Percentiles rank a stretch among this genome's conserved stretches.
phyloP scores from a whole-genome alignment of 1,284 basidiomycete genomes.

The Pyrrhoderma lamaoense region DNA sequence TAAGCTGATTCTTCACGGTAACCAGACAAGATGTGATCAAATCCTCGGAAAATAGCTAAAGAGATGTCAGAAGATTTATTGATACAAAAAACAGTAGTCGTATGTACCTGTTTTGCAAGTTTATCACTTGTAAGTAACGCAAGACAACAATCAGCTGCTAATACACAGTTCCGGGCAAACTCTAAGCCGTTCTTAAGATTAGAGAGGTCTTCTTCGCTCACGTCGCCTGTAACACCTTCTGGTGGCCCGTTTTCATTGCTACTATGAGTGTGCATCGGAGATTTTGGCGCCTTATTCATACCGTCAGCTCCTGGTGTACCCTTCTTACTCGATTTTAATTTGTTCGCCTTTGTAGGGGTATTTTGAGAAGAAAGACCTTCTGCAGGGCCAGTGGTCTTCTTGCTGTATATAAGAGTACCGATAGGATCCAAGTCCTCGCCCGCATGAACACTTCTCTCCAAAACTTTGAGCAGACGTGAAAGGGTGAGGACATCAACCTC shows the following conservation, averaged over 20 bases:
- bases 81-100: neutral
- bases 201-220: slow-evolving; percentile 46
- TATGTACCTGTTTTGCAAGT: slow-evolving; percentile 70
- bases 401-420: slow-evolving; percentile 27
- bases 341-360: slow-evolving; percentile 27
- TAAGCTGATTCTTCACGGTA: slow-evolving; percentile 74
- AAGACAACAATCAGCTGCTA: slow-evolving; percentile 79
- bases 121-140: slow-evolving; percentile 70
- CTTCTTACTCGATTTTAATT: neutral
- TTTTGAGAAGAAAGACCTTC: slow-evolving; percentile 10
- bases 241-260: slow-evolving; percentile 17
- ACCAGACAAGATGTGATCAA: slow-evolving; percentile 73
- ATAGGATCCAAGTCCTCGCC: slow-evolving; percentile 73
- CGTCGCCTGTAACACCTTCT: slow-evolving; percentile 25
- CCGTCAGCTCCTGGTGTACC: neutral
- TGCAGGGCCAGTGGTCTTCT: slow-evolving; percentile 14
- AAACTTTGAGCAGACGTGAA: slow-evolving; percentile 59
- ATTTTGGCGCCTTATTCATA: neutral
- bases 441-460: slow-evolving; percentile 69
- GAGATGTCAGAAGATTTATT: slow-evolving; percentile 3
- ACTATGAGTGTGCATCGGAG: slow-evolving; percentile 8
- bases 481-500: slow-evolving; percentile 59
- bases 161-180: slow-evolving; percentile 57
- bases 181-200: slow-evolving; percentile 44
- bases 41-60: slow-evolving; percentile 86